A percentile compares a stretch with the other conserved stretches of the same genome.
Conservation (phyloP, 768 basidiomycete species). For the Fistulinella prunicolor region DNA sequence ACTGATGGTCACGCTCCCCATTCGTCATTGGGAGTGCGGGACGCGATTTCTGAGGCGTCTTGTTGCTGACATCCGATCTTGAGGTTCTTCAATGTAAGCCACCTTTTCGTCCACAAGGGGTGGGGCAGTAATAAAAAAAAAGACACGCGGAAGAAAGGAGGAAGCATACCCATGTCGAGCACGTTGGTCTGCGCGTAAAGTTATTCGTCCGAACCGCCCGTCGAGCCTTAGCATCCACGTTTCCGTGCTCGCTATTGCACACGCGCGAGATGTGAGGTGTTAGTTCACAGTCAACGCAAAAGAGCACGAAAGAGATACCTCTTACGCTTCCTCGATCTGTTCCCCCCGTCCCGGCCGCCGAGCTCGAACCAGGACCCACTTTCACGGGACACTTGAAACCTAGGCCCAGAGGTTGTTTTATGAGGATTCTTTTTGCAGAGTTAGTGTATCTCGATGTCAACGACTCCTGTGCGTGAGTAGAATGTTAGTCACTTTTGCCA, state of each 20-base stretch:
- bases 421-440: no score
- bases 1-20: constrained; percentile 89
- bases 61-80: constrained; percentile 61
- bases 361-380: constrained; percentile 33
- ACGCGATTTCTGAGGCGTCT: constrained; percentile 45
- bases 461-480: no score
- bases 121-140: background rate
- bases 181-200: constrained; percentile 98
- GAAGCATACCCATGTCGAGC: constrained; percentile 97
- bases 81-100: constrained; percentile 95
- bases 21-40: constrained; percentile 66
- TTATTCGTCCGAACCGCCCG: constrained; percentile 81
- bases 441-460: no score
- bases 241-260: constrained; percentile 51
- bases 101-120: constrained; percentile 59
- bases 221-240: constrained; percentile 67
- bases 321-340: no score
- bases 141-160: no score
- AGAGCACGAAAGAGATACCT: no score
- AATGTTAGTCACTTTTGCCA: no score
- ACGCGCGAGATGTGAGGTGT: no score
- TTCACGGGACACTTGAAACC: no score
- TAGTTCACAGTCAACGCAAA: no score
- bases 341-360: no score
- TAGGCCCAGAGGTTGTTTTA: no score